Evolutionary conservation across 768 basidiomycete genomes (phyloP).

Genomic region (Tylopilus felleus): DNA sequence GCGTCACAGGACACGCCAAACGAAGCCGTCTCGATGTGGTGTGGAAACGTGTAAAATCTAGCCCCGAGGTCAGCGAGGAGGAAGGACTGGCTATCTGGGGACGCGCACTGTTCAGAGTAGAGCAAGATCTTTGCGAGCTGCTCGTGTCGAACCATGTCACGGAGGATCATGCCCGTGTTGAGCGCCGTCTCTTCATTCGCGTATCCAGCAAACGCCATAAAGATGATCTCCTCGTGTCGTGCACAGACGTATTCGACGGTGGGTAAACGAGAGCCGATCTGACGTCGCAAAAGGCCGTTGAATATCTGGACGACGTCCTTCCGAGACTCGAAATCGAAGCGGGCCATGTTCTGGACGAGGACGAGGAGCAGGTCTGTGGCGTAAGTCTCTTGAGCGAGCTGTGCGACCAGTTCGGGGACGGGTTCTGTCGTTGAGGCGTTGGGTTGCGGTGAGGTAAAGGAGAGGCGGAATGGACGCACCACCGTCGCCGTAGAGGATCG

Average conservation of each 20-base stretch:
- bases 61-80: conserved; percentile 1
- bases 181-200: conserved; percentile 93
- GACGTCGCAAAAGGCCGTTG: conserved; percentile 83
- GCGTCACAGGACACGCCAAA: conserved; percentile 98
- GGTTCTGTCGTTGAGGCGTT: conserved; percentile 49
- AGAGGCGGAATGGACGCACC: conserved; percentile 46
- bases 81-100: background rate
- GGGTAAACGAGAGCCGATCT: conserved; percentile 90
- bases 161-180: conserved; percentile 96
- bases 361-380: conserved; percentile 79
- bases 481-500: conserved; percentile 81
- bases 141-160: conserved; percentile 95
- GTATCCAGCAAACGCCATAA: conserved; percentile 86
- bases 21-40: conserved; percentile 96
- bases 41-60: conserved; percentile 96
- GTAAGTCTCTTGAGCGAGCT: conserved; percentile 95
- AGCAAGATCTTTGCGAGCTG: conserved; percentile 84
- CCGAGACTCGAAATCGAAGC: conserved; percentile 91
- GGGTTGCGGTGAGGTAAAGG: conserved; percentile 1
- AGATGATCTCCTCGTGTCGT: conserved; percentile 70
- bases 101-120: conserved; percentile 86
- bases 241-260: conserved; percentile 90
- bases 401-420: conserved; percentile 82
- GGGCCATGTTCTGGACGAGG: conserved; percentile 78
- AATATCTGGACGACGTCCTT: conserved; percentile 84